These are phyloP conservation scores for Saturnispora mendoncae DNA, from an alignment of 805 yeast species.

Conservation along the genomic window DNA sequence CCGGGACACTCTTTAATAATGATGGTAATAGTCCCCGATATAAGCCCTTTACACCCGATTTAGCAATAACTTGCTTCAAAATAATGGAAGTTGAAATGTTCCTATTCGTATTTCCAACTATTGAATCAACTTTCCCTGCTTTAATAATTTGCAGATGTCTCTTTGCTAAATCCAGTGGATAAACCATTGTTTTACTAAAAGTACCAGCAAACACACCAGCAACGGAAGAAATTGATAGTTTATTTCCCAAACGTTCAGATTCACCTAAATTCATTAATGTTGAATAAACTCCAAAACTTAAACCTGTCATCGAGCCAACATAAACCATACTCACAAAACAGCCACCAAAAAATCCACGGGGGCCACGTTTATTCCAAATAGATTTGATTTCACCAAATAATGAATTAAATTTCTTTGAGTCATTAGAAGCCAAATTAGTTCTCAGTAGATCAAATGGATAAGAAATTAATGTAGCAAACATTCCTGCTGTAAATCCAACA, in stretches of 20 bases:
- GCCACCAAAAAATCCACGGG: constrained; percentile 43
- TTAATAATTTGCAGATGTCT: constrained; percentile 60
- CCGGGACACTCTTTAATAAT: constrained; percentile 71
- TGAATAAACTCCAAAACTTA: constrained; percentile 67
- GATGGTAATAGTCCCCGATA: constrained; percentile 72
- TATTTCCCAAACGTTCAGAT: constrained; percentile 24
- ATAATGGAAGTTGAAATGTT: constrained; percentile 14
- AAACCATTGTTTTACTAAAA: constrained; percentile 60
- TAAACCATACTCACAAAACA: constrained; percentile 45
- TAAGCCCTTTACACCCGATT: constrained; percentile 59
- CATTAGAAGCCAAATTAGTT: constrained; percentile 73
- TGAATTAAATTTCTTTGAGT: constrained; percentile 28
- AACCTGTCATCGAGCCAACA: constrained; percentile 62
- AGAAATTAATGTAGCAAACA: constrained; percentile 59
- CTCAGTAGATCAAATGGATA: constrained; percentile 90
- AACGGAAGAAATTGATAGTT: constrained; percentile 33
- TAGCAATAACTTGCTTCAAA: constrained; percentile 32
- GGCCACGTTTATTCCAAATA: constrained; percentile 31
- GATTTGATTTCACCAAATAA: constrained; percentile 27
- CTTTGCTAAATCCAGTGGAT: constrained; percentile 80
- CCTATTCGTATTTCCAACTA: background rate
- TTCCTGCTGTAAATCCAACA: constrained; percentile 74
- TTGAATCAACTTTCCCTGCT: constrained; percentile 14
- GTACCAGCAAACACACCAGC: constrained; percentile 75
- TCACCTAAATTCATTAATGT: constrained; percentile 13